A percentile compares a stretch with the other conserved stretches of the same genome.
Evolutionary conservation across 2,329 filamentous ascomycete genomes (phyloP).

Genomic region (Aspergillus flavus): DNA sequence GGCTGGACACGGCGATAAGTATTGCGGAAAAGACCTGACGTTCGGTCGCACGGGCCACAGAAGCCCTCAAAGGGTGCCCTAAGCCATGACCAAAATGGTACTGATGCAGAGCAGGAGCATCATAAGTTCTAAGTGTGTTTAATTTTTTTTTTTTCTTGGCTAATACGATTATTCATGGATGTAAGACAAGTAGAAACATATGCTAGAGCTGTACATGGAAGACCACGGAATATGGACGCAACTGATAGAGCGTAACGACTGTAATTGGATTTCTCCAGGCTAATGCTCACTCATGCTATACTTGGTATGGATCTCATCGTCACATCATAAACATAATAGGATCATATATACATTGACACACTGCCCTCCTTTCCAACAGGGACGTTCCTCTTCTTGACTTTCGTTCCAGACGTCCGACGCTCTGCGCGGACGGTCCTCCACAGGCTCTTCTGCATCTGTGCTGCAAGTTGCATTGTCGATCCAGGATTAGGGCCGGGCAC

Average conservation of each 20-base stretch:
- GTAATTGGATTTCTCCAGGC: slow-evolving; percentile 14
- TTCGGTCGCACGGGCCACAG: slow-evolving; percentile 33
- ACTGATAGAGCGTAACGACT: slow-evolving; percentile 13
- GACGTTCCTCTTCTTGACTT: slow-evolving; percentile 6
- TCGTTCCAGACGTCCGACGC: slow-evolving; percentile 5
- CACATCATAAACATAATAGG: slow-evolving; percentile 28
- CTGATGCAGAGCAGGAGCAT: background rate
- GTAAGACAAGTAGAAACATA: background rate
- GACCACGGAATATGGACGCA: background rate
- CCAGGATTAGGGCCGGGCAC: slow-evolving; percentile 11
- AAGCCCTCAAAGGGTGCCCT: slow-evolving; percentile 30
- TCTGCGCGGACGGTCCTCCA: slow-evolving; percentile 1
- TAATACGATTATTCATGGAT: background rate
- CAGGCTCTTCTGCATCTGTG: slow-evolving; percentile 1
- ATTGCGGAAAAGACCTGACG: slow-evolving; percentile 23
- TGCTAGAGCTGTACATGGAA: background rate
- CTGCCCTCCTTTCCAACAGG: slow-evolving; percentile 2
- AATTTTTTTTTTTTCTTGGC: background rate
- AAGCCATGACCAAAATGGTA: slow-evolving; percentile 8
- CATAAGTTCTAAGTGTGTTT: background rate
- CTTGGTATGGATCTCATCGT: slow-evolving; percentile 21
- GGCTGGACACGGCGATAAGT: slow-evolving; percentile 1
- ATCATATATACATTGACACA: slow-evolving; percentile 21
- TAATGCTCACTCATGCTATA: slow-evolving; percentile 9
- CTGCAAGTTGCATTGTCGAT: slow-evolving; percentile 8